phyloP scores from a whole-genome alignment of 768 basidiomycete genomes.

The Pholiota conissans region DNA sequence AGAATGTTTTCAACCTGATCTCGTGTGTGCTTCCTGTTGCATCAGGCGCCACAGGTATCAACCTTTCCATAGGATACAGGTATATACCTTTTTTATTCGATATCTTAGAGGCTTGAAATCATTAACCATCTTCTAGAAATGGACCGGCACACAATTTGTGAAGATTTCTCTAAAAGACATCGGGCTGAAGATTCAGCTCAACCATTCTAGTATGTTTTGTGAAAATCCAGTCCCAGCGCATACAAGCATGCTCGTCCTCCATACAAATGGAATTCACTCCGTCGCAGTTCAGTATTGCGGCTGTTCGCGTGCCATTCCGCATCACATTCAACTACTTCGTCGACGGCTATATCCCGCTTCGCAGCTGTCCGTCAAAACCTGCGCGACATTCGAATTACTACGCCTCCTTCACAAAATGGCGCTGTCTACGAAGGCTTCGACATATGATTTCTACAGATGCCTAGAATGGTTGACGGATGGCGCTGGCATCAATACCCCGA shows the following conservation, averaged over 20 bases:
- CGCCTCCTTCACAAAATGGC: constrained; percentile 30
- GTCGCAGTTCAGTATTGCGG: constrained; percentile 12
- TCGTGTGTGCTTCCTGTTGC: too few species aligned
- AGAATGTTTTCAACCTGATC: too few species aligned
- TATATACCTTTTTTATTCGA: too few species aligned
- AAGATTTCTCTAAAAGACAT: neutral
- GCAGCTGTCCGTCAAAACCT: too few species aligned
- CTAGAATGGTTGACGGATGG: neutral
- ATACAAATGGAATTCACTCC: constrained; percentile 14
- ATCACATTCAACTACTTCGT: too few species aligned
- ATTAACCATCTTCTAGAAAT: neutral
- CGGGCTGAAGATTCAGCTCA: constrained; percentile 2
- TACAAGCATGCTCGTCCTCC: constrained; percentile 6
- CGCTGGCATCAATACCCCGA: neutral
- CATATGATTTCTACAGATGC: constrained; percentile 9
- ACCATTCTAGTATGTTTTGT: constrained; percentile 3
- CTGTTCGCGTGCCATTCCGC: constrained; percentile 1
- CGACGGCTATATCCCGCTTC: too few species aligned
- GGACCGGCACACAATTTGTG: neutral
- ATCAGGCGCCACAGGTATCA: too few species aligned
- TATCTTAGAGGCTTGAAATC: too few species aligned
- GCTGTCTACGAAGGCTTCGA: constrained; percentile 19
- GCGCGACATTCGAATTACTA: constrained; percentile 20
- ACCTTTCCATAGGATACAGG: too few species aligned
- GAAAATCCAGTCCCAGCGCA: constrained; percentile 1